Percentiles rank a stretch among this genome's conserved stretches.
Evolutionary conservation across 305 asterid genomes (phyloP).

Genomic region (Lippia alba): DNA sequence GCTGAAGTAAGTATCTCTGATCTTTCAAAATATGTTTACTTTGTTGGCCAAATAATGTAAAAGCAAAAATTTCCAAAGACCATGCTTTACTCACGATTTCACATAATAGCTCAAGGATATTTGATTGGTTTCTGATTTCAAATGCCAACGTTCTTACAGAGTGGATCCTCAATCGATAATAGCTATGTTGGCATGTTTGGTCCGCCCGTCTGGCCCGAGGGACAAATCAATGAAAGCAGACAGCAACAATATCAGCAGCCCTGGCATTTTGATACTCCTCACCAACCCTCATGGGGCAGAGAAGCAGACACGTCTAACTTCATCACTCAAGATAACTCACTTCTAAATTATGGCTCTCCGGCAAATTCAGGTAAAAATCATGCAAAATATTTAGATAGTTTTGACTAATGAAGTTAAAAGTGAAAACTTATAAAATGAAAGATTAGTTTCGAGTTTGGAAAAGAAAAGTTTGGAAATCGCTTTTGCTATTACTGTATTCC

Average conservation of each 20-base stretch:
- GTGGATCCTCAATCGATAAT: slow-evolving; percentile 60
- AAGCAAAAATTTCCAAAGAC: not conserved
- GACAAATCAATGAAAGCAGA: slow-evolving; percentile 58
- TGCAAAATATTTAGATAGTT: no score
- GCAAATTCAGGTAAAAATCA: slow-evolving; percentile 71
- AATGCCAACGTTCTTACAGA: slow-evolving; percentile 43
- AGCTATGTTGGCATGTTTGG: slow-evolving; percentile 59
- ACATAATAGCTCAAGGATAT: not conserved
- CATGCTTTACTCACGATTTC: not conserved
- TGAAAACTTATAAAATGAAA: no score
- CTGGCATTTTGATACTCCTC: slow-evolving; percentile 65
- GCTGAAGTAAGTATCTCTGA: slow-evolving; percentile 65
- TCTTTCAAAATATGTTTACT: slow-evolving; percentile 20
- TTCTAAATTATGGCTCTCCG: slow-evolving; percentile 67
- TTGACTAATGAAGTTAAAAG: no score
- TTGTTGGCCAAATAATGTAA: not conserved
- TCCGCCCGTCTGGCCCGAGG: slow-evolving; percentile 73
- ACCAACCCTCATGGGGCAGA: slow-evolving; percentile 65
- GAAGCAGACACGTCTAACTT: slow-evolving; percentile 69
- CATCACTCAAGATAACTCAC: slow-evolving; percentile 65
- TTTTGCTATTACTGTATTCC: no score
- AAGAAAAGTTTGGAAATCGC: no score
- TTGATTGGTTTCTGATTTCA: not conserved
- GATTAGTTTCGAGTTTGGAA: no score
- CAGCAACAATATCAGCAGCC: slow-evolving; percentile 70